Evolutionary conservation across 371 early-diverging fungal genomes (phyloP).

Genomic region (Rhizopus delemar): DNA sequence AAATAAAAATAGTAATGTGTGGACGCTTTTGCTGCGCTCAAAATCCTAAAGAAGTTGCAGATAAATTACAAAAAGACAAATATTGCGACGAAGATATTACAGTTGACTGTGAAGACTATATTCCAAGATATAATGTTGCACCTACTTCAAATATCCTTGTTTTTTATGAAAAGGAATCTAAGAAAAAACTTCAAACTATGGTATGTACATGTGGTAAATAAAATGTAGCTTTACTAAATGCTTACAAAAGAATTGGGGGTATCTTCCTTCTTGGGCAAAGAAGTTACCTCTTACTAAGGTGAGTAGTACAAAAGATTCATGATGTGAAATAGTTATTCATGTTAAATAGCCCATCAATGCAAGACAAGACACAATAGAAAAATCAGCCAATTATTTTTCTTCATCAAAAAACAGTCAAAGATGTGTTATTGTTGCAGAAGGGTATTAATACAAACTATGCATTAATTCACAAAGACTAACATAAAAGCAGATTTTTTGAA

Average conservation of each 20-base stretch:
- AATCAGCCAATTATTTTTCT: conserved; percentile 55
- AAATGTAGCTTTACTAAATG: background rate
- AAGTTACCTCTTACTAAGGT: conserved; percentile 41
- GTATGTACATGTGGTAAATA: conserved; percentile 22
- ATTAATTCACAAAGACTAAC: background rate
- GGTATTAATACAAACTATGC: conserved; percentile 34
- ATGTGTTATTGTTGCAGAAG: conserved; percentile 71
- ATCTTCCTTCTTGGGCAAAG: conserved; percentile 59
- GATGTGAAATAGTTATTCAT: background rate
- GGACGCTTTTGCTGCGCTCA: conserved; percentile 39
- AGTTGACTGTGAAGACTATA: conserved; percentile 44
- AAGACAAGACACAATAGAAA: conserved; percentile 63
- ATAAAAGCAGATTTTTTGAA: conserved; percentile 64
- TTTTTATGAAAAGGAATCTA: conserved; percentile 39
- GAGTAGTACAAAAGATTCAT: background rate
- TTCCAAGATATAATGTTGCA: conserved; percentile 59
- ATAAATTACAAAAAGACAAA: conserved; percentile 34
- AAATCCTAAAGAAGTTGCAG: conserved; percentile 35
- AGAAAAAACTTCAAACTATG: conserved; percentile 54
- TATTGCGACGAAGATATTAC: conserved; percentile 14
- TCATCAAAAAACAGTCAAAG: conserved; percentile 57
- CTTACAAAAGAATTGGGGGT: conserved; percentile 61
- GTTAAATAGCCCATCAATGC: conserved; percentile 58
- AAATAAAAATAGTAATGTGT: conserved; percentile 31
- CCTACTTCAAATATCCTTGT: conserved; percentile 62